A percentile compares a stretch with the other conserved stretches of the same genome.
Conservation (phyloP, 2,329 filamentous ascomycete species). For the Aspergillus awamori region DNA sequence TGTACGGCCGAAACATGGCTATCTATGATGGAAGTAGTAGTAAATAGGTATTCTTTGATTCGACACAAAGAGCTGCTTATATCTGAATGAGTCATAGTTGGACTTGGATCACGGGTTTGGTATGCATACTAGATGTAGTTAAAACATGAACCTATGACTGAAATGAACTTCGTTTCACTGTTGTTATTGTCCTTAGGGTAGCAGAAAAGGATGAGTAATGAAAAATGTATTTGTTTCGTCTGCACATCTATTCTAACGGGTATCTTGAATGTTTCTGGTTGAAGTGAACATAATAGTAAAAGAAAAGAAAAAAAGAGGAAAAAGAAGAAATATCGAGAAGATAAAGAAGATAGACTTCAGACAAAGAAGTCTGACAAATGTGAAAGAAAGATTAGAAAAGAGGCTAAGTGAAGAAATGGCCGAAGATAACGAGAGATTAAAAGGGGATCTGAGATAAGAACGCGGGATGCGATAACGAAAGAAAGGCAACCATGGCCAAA, state of each 20-base stretch:
- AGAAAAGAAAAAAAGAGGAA: background rate
- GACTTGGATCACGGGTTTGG: too few species aligned
- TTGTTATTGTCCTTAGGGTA: too few species aligned
- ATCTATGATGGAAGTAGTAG: too few species aligned
- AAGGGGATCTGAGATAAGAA: background rate
- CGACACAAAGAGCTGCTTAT: too few species aligned
- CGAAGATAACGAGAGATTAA: background rate
- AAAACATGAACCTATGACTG: too few species aligned
- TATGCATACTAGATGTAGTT: too few species aligned
- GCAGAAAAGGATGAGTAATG: background rate
- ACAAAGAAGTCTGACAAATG: background rate
- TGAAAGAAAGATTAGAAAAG: background rate
- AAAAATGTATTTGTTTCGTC: background rate
- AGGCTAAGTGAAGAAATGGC: background rate
- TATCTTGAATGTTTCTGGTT: background rate
- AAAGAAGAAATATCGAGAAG: background rate
- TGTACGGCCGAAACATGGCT: too few species aligned
- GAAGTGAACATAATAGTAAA: background rate
- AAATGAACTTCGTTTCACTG: too few species aligned
- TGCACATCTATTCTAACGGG: slow-evolving; percentile 9
- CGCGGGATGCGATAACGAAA: background rate
- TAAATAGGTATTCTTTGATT: too few species aligned
- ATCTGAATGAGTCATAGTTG: too few species aligned
- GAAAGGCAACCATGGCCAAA: background rate
- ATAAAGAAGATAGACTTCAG: background rate